Conservation (phyloP, 1,284 basidiomycete genomes). For the Pyrrhoderma lamaoense region DNA sequence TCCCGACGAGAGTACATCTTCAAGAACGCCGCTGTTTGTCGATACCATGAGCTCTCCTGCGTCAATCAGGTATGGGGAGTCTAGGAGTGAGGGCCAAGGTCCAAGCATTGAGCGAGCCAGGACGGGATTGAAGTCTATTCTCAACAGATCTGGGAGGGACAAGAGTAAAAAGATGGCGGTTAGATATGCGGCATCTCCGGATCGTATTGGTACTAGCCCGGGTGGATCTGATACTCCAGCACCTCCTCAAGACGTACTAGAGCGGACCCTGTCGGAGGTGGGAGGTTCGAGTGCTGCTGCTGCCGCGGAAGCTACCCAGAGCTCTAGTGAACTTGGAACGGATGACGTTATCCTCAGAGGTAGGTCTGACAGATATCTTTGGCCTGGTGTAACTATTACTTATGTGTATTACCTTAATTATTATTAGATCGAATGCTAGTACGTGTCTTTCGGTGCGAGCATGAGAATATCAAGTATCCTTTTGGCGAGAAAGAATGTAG, state of each 20-base stretch:
- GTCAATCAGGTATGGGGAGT: slow-evolving; percentile 15
- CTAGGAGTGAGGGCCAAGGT: slow-evolving; percentile 19
- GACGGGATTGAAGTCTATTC: slow-evolving; percentile 9
- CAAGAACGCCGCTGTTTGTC: slow-evolving; percentile 20
- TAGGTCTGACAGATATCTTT: too few relatives aligned
- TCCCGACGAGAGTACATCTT: slow-evolving; percentile 15
- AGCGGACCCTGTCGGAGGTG: slow-evolving; percentile 42
- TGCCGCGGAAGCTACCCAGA: slow-evolving; percentile 26
- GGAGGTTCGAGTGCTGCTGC: slow-evolving; percentile 58
- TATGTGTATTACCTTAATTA: too few relatives aligned
- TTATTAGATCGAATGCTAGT: slow-evolving; percentile 72
- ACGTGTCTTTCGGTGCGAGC: slow-evolving; percentile 55
- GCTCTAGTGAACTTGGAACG: too few relatives aligned
- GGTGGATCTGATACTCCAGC: slow-evolving; percentile 31
- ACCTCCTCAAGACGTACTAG: slow-evolving; percentile 52
- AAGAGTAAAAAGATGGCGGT: slow-evolving; percentile 30
- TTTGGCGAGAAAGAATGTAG: slow-evolving; percentile 69
- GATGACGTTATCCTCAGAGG: too few relatives aligned
- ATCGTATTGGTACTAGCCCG: not conserved
- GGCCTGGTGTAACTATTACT: too few relatives aligned
- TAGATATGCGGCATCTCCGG: slow-evolving; percentile 20
- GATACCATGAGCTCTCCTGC: slow-evolving; percentile 7
- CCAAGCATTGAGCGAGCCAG: slow-evolving; percentile 3
- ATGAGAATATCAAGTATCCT: slow-evolving; percentile 39
- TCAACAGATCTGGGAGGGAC: slow-evolving; percentile 3